These are phyloP conservation scores for Bryopsis sp. DNA, from an alignment of 139 green algal species.

Conservation along the genomic window DNA sequence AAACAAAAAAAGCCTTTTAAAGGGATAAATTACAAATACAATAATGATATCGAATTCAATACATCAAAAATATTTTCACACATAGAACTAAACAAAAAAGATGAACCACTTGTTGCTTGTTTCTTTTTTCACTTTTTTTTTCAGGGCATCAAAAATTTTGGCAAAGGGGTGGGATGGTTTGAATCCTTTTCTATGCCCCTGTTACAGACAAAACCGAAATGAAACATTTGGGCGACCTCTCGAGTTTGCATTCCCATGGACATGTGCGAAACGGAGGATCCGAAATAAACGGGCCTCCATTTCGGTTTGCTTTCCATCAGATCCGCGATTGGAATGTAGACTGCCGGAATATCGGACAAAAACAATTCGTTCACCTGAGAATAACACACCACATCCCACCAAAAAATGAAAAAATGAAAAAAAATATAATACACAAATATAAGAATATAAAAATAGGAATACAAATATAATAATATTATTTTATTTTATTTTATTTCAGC, in stretches of 20 bases:
- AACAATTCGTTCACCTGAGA: conserved; percentile 13
- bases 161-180: not conserved
- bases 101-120: not conserved
- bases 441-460: no score
- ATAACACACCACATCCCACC: no score
- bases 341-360: not conserved
- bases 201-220: conserved; percentile 4
- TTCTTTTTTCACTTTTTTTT: not conserved
- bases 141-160: conserved; percentile 3
- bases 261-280: conserved; percentile 9
- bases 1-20: no score
- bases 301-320: not conserved
- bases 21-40: not conserved
- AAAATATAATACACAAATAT: no score
- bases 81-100: not conserved
- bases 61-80: not conserved
- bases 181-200: not conserved
- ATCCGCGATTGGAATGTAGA: not conserved
- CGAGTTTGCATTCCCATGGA: conserved; percentile 1
- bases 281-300: conserved; percentile 10
- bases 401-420: no score
- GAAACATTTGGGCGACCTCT: conserved; percentile 2
- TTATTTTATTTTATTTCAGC: no score
- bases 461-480: no score
- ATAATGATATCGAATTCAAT: not conserved